phyloP scores from a whole-genome alignment of 345 rosid genomes.

The Conringia planisiliqua region DNA sequence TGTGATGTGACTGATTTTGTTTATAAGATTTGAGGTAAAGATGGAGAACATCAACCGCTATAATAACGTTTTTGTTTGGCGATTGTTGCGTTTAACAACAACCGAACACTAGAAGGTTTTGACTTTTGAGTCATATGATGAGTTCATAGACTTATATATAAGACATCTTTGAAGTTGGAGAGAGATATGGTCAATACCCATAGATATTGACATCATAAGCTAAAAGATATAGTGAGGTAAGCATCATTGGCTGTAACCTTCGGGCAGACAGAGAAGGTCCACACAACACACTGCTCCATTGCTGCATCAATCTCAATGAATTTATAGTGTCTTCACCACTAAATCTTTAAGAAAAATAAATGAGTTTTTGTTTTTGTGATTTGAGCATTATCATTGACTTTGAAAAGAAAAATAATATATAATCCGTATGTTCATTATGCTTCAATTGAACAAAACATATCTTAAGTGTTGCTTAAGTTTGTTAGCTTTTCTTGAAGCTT shows the following conservation, averaged over 20 bases:
- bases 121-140: conserved; percentile 17
- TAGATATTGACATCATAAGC: conserved; percentile 16
- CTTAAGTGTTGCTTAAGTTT: neutral
- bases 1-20: neutral
- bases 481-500: neutral
- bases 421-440: neutral
- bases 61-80: neutral
- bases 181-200: conserved; percentile 7
- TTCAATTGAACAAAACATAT: neutral
- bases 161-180: neutral
- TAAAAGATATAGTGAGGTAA: conserved; percentile 18
- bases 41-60: neutral
- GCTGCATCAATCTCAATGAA: conserved; percentile 7
- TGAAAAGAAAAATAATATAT: neutral
- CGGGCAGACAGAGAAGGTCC: conserved; percentile 27
- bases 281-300: conserved; percentile 25
- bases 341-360: neutral
- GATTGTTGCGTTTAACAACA: neutral
- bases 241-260: conserved; percentile 22
- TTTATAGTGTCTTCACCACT: neutral
- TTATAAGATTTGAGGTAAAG: neutral
- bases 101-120: conserved; percentile 4
- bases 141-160: neutral
- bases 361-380: neutral
- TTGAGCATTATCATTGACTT: conserved; percentile 21